phyloP scores from a whole-genome alignment of 257 asterid genomes.

The Thymus mandschuricus region DNA sequence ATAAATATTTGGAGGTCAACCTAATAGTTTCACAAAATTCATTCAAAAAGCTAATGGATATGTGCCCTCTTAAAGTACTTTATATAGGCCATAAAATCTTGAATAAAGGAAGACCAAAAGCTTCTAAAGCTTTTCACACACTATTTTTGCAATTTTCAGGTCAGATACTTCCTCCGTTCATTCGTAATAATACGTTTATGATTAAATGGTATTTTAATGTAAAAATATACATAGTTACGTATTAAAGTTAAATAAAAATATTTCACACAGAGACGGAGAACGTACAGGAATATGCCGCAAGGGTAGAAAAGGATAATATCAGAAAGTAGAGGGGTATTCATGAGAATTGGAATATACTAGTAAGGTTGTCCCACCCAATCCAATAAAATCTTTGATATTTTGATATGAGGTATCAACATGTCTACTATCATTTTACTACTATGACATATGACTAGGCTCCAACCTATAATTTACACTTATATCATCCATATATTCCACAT shows the following conservation, averaged over 20 bases:
- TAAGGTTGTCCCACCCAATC: constrained; percentile 25
- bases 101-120: constrained; percentile 6
- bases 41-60: background rate
- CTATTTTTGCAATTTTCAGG: constrained; percentile 17
- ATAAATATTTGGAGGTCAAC: constrained; percentile 23
- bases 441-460: constrained; percentile 30
- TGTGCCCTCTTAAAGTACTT: background rate
- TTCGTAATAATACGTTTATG: too few species aligned
- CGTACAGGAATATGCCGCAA: background rate
- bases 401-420: constrained; percentile 6
- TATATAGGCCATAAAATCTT: constrained; percentile 13
- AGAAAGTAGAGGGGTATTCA: background rate
- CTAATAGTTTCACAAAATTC: background rate
- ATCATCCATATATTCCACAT: too few species aligned
- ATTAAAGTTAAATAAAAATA: background rate
- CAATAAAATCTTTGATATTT: constrained; percentile 34
- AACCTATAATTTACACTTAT: background rate
- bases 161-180: background rate
- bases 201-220: too few species aligned
- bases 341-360: background rate
- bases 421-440: constrained; percentile 1
- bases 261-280: background rate
- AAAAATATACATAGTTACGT: background rate
- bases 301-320: constrained; percentile 9
- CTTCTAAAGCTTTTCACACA: constrained; percentile 4